These are phyloP conservation scores for Mucor saturninus DNA, from an alignment of 371 early-diverging fungal species.

Conservation along the genomic window DNA sequence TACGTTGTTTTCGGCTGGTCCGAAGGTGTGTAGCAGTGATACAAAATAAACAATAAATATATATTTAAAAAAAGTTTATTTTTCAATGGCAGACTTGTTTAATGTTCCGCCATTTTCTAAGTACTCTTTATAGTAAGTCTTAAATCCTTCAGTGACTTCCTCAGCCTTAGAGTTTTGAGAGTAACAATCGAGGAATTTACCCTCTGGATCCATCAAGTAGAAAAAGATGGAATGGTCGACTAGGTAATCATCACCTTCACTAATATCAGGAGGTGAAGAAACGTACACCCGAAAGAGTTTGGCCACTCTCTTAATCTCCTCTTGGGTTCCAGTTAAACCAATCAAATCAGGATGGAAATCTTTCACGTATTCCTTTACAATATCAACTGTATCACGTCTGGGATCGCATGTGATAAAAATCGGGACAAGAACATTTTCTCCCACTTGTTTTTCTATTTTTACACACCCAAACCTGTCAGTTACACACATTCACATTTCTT, in stretches of 20 bases:
- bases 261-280: conserved; percentile 82
- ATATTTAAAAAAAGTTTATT: not conserved
- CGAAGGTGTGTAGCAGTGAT: not conserved
- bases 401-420: conserved; percentile 97
- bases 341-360: conserved; percentile 94
- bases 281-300: conserved; percentile 95
- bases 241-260: conserved; percentile 90
- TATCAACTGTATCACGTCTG: conserved; percentile 86
- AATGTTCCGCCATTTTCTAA: conserved; percentile 48
- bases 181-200: conserved; percentile 89
- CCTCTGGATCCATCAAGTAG: conserved; percentile 94
- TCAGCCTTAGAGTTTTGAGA: conserved; percentile 77
- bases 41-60: conserved; percentile 1
- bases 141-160: conserved; percentile 64
- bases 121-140: conserved; percentile 59
- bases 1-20: conserved; percentile 3
- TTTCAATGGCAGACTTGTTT: conserved; percentile 1
- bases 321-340: conserved; percentile 90
- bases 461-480: not conserved
- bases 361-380: conserved; percentile 85
- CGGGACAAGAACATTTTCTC: conserved; percentile 73
- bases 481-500: not conserved
- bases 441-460: conserved; percentile 56
- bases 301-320: conserved; percentile 83
- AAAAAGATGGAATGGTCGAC: conserved; percentile 99